Evolutionary conservation across 2,329 filamentous ascomycete species (phyloP), one percentile per base, ranked within the genome.

Genomic region (Venturia asperata): DNA sequence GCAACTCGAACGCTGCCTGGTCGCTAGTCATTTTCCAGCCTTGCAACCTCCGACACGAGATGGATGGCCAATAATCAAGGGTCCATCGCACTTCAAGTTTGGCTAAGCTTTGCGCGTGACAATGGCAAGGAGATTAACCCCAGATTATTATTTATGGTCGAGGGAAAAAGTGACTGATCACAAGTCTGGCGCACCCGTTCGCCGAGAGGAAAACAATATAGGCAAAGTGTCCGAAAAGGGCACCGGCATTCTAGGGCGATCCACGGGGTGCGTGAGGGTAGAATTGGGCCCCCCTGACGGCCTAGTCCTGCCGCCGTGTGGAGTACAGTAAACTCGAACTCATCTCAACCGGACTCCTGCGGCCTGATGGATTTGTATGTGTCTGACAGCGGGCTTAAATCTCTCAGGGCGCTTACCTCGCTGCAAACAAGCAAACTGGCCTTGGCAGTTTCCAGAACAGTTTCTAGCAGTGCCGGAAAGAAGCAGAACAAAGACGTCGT

Each of bases 21-120:
- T 19, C 27, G 37, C 52, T 58, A 58, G 30, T 58, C 52, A 58
- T 37, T 58, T 37, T 37, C 52, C 30, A 58, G 52, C 52, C 52
- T 58, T 58, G 52, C 52, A 37, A 58, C 5, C 27, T 19, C 19
- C 4, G 21, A 37, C 30, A 58, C 30, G 52, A 37, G 27, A 58
- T n/a, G 30, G 11, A 6, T 27, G 9, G 7, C 37, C 27, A 15
- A 47, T 17, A 19, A n/a, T 49, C 47, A 19, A 47, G 13, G 45
- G 45, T 47, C 45, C 45, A 47, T 47, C 7, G 45, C 45, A 47
- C 45, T 24, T 34, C 6, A 34, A 34, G 30, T 34, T 37, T 58
- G 27, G 52, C 49, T 56, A 56, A 34, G 49, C 49, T 56, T 34
- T 56, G 13, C 24, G 49, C 49, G 24, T 34, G 49, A 56, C 24